Percentiles rank a stretch among this genome's conserved stretches.
Conservation (phyloP, 192 early-diverging fungal genomes). For the Backusella sp. region DNA sequence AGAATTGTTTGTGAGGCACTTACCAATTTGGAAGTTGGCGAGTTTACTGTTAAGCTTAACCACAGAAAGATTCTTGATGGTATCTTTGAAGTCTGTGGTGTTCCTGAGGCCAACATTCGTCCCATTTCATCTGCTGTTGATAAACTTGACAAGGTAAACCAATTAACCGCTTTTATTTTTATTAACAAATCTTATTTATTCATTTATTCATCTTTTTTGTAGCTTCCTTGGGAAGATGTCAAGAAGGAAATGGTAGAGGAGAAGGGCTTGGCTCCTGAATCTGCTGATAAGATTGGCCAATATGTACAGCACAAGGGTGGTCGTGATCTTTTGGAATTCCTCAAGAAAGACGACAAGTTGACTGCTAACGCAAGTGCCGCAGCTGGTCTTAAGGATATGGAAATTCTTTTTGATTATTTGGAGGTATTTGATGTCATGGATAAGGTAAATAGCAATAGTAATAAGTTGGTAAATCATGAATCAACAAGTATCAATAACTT, state of each 20-base stretch:
- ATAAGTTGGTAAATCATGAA: background rate
- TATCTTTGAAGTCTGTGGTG: constrained; percentile 95
- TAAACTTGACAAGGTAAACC: constrained; percentile 73
- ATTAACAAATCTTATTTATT: background rate
- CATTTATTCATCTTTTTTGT: background rate
- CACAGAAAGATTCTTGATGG: constrained; percentile 97
- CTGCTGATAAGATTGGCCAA: constrained; percentile 91
- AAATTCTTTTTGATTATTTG: constrained; percentile 79
- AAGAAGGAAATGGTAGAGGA: constrained; percentile 92
- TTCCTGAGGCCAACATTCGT: constrained; percentile 84
- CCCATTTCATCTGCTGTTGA: constrained; percentile 97
- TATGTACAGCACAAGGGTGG: constrained; percentile 85
- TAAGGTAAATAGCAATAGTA: constrained; percentile 34
- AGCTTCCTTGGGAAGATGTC: constrained; percentile 91
- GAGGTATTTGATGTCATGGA: constrained; percentile 69
- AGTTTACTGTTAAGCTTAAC: constrained; percentile 95
- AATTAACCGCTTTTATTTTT: background rate
- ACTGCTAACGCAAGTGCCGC: constrained; percentile 65
- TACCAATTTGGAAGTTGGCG: constrained; percentile 75
- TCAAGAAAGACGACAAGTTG: constrained; percentile 67
- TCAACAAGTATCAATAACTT: background rate
- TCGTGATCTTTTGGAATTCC: constrained; percentile 71
- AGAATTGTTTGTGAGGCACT: constrained; percentile 82
- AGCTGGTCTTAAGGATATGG: constrained; percentile 86
- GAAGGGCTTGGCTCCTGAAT: constrained; percentile 76